These are phyloP conservation scores for Taphrina populina DNA, from an alignment of 1,139 yeast species.

Conservation along the genomic window DNA sequence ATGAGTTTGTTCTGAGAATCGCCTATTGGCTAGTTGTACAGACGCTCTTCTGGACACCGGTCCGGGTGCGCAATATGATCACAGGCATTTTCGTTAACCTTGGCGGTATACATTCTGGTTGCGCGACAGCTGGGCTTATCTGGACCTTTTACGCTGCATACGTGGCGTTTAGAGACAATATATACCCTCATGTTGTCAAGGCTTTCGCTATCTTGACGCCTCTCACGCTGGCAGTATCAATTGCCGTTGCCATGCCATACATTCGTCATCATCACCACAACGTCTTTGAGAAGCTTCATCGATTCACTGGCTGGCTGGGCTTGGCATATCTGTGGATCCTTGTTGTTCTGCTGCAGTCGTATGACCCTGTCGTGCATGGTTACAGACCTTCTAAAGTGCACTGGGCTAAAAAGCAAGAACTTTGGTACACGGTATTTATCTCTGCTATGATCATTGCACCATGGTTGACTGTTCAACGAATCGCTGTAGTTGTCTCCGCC, in stretches of 20 bases:
- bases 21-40: conserved; percentile 22
- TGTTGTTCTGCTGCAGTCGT: conserved; percentile 22
- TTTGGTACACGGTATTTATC: conserved; percentile 21
- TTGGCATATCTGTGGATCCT: conserved; percentile 26
- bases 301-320: conserved; percentile 31
- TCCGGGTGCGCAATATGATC: conserved; percentile 20
- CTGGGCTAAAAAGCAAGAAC: conserved; percentile 8
- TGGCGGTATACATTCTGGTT: conserved; percentile 31
- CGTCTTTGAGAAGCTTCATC: conserved; percentile 21
- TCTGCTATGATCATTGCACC: conserved; percentile 25
- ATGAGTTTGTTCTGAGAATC: conserved; percentile 20
- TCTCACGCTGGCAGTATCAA: conserved; percentile 20
- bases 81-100: conserved; percentile 25
- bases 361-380: not conserved
- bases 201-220: conserved; percentile 23
- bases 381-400: conserved; percentile 4
- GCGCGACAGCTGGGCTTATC: conserved; percentile 24
- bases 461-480: conserved; percentile 23
- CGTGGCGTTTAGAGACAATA: conserved; percentile 4
- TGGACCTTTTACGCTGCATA: conserved; percentile 28
- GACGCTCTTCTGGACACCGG: conserved; percentile 23
- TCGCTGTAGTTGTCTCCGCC: conserved; percentile 19
- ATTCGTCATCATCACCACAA: conserved; percentile 26
- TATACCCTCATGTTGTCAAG: conserved; percentile 17
- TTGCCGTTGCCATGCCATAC: conserved; percentile 22